Evolutionary conservation across 1,284 basidiomycete species (phyloP).

Genomic region (Sporisorium exsertum): DNA sequence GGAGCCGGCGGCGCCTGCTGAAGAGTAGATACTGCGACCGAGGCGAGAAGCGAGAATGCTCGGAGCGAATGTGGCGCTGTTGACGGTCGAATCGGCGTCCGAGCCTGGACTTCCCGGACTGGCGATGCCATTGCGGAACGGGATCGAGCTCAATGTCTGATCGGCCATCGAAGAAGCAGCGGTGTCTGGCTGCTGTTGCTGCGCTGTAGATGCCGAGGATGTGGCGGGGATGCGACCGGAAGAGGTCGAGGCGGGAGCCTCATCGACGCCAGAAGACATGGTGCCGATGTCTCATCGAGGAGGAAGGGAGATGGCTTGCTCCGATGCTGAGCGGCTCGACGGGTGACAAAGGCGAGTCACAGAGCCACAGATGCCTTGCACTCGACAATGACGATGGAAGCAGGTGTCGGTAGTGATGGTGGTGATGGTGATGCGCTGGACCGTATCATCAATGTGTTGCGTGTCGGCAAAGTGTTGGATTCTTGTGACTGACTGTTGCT

Average conservation of each 20-base stretch:
- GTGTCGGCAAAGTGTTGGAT: neutral
- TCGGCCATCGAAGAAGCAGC: slow-evolving; percentile 3
- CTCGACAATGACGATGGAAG: neutral
- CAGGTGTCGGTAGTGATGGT: neutral
- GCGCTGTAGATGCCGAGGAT: slow-evolving; percentile 3
- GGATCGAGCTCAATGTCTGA: slow-evolving; percentile 9
- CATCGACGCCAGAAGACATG: slow-evolving; percentile 15
- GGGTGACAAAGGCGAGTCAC: neutral
- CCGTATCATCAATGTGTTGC: neutral
- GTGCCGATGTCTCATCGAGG: slow-evolving; percentile 20
- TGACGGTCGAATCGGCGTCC: slow-evolving; percentile 46
- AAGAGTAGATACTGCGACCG: slow-evolving; percentile 36
- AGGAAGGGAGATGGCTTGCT: neutral
- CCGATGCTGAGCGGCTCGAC: neutral
- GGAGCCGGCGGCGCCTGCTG: slow-evolving; percentile 28
- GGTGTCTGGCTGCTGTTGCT: neutral
- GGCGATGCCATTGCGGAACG: slow-evolving; percentile 33
- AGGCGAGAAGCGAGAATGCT: slow-evolving; percentile 40
- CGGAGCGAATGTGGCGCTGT: slow-evolving; percentile 34
- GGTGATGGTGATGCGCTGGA: neutral
- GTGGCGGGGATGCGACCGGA: slow-evolving; percentile 10
- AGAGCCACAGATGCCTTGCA: neutral
- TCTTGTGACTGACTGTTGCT: neutral
- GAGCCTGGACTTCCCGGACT: slow-evolving; percentile 44
- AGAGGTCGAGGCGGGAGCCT: slow-evolving; percentile 7